Conservation (phyloP, 345 rosid species). For the Theobroma cacao region DNA sequence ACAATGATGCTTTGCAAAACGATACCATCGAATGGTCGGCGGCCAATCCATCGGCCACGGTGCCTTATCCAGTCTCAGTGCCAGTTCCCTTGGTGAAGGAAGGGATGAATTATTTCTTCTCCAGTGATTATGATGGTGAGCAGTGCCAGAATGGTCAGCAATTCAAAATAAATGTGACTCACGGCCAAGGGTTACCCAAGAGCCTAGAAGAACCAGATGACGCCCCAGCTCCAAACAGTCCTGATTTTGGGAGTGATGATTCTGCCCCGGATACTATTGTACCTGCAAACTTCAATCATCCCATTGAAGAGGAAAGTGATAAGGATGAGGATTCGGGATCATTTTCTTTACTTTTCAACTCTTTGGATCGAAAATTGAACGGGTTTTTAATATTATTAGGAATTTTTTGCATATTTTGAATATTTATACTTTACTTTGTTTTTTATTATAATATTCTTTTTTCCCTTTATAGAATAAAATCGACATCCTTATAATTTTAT, state of each 20-base stretch:
- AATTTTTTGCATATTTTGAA: constrained; percentile 21
- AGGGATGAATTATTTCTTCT: constrained; percentile 76
- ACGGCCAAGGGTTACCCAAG: constrained; percentile 75
- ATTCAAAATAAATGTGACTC: constrained; percentile 68
- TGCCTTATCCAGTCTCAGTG: constrained; percentile 49
- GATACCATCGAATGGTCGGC: constrained; percentile 71
- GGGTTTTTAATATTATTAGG: constrained; percentile 31
- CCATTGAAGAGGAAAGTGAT: constrained; percentile 37
- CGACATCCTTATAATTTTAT: background rate
- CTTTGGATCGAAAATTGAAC: constrained; percentile 11
- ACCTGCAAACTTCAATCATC: constrained; percentile 65
- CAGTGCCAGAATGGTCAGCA: constrained; percentile 73
- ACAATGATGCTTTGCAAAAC: constrained; percentile 44
- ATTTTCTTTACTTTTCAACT: constrained; percentile 19
- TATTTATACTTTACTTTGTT: background rate
- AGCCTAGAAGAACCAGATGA: constrained; percentile 43
- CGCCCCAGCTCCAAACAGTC: constrained; percentile 58
- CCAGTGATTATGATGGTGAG: constrained; percentile 83
- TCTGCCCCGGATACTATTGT: constrained; percentile 74
- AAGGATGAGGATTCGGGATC: constrained; percentile 36
- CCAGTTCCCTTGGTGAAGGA: constrained; percentile 72
- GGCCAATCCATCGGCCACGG: constrained; percentile 67
- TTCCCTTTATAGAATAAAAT: background rate
- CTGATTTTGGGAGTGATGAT: constrained; percentile 50
- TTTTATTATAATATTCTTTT: background rate